Evolutionary conservation across 768 basidiomycete genomes (phyloP).

Genomic region (Pisolithus tinctorius): DNA sequence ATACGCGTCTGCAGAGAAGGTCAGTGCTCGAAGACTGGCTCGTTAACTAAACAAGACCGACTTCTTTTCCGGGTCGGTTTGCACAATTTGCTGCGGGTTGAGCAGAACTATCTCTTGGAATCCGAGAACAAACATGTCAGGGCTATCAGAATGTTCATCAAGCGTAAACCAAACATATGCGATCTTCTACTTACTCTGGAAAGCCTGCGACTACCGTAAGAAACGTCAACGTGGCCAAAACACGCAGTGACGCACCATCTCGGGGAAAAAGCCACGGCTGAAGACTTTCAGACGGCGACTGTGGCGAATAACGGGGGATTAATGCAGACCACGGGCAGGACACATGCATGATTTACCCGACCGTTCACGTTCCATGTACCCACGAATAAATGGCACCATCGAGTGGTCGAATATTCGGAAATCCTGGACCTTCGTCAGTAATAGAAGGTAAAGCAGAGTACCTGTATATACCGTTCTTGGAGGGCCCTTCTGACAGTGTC

Average conservation of each 20-base stretch:
- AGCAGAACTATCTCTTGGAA: constrained; percentile 98
- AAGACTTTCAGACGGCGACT: constrained; percentile 77
- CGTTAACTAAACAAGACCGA: constrained; percentile 21
- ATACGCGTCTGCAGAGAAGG: constrained; percentile 54
- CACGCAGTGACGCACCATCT: constrained; percentile 47
- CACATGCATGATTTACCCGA: constrained; percentile 41
- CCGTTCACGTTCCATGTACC: constrained; percentile 99
- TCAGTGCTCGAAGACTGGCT: neutral
- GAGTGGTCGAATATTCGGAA: constrained; percentile 77
- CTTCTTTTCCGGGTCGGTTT: constrained; percentile 92
- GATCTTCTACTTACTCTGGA: constrained; percentile 10
- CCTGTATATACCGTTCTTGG: constrained; percentile 49
- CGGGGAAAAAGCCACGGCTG: constrained; percentile 88
- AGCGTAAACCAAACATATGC: constrained; percentile 19
- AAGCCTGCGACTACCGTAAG: constrained; percentile 9
- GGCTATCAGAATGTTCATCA: constrained; percentile 35
- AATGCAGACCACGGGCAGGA: constrained; percentile 1
- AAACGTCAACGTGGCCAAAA: neutral
- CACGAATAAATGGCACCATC: constrained; percentile 65
- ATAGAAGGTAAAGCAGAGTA: neutral
- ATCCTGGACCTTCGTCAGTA: constrained; percentile 36
- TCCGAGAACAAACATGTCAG: constrained; percentile 84
- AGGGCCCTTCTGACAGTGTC: constrained; percentile 75
- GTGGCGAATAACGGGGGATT: constrained; percentile 7
- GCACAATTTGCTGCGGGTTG: constrained; percentile 95